Evolutionary conservation across 2,329 filamentous ascomycete genomes (phyloP).

Genomic region (Trichothecium sympodiale): DNA sequence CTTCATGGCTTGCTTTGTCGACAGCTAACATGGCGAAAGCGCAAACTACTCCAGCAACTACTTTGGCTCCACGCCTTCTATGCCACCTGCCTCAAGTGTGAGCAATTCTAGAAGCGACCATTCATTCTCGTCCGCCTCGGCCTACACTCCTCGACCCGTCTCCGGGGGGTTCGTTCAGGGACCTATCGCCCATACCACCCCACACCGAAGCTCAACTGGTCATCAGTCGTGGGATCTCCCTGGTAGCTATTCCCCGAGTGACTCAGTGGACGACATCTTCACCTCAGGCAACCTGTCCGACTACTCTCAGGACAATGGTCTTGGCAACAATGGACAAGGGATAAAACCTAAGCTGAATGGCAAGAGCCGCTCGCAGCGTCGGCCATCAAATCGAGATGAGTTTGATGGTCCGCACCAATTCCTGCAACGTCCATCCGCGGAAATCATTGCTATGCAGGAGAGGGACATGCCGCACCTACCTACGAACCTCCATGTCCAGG

Average conservation of each 20-base stretch:
- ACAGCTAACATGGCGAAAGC: not conserved
- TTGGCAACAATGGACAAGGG: constrained; percentile 19
- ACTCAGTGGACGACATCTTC: constrained; percentile 48
- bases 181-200: constrained; percentile 17
- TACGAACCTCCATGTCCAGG: constrained; percentile 70
- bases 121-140: not conserved
- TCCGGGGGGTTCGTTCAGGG: constrained; percentile 30
- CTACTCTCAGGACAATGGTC: constrained; percentile 43
- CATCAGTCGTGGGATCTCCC: constrained; percentile 33
- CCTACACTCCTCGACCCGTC: constrained; percentile 9
- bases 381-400: constrained; percentile 74
- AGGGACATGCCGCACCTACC: constrained; percentile 72
- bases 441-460: constrained; percentile 65
- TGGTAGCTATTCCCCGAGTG: constrained; percentile 43
- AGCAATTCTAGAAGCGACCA: not conserved
- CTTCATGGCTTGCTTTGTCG: not conserved
- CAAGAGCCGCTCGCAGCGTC: constrained; percentile 48
- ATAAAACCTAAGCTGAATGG: constrained; percentile 32
- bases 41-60: not conserved
- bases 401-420: constrained; percentile 84
- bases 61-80: not conserved
- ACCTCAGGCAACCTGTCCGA: constrained; percentile 50
- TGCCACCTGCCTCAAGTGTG: not conserved
- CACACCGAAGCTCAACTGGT: too few relatives aligned
- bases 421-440: constrained; percentile 59